Conservation (phyloP, 2,329 filamentous ascomycete genomes). For the Sporothrix curviconia region DNA sequence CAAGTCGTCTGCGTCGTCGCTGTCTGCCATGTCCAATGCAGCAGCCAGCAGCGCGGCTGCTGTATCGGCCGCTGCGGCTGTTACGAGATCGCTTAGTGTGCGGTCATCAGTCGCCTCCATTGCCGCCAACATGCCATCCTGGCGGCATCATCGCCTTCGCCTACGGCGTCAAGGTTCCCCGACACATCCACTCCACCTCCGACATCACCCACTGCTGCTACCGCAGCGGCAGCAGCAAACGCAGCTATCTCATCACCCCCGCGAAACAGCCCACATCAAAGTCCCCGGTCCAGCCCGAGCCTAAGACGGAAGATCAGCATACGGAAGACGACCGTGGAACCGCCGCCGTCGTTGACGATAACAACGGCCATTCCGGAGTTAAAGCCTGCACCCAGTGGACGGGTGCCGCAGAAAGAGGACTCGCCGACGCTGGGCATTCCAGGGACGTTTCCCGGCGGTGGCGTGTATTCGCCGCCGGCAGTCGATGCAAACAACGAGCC, state of each 20-base stretch:
- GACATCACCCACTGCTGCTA: not conserved
- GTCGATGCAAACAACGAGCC: slow-evolving; percentile 35
- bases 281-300: not conserved
- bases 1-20: slow-evolving; percentile 12
- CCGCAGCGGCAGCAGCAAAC: not conserved
- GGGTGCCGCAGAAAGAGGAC: slow-evolving; percentile 33
- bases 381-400: slow-evolving; percentile 11
- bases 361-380: slow-evolving; percentile 12
- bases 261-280: not conserved
- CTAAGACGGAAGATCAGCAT: not conserved
- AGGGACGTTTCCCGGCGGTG: slow-evolving; percentile 50
- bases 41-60: not conserved
- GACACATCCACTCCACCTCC: not conserved
- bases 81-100: not conserved
- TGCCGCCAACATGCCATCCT: slow-evolving; percentile 4
- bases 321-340: not conserved
- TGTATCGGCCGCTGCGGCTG: slow-evolving; percentile 13
- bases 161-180: not conserved
- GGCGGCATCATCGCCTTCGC: not conserved
- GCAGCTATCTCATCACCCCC: not conserved
- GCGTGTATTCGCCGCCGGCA: slow-evolving; percentile 29
- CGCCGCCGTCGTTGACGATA: not conserved
- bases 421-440: slow-evolving; percentile 63
- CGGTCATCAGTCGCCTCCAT: not conserved
- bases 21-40: slow-evolving; percentile 6